A percentile compares a stretch with the other conserved stretches of the same genome.
Conservation (phyloP, 1,139 yeast genomes). For the Entelexis paramagnoliae region DNA sequence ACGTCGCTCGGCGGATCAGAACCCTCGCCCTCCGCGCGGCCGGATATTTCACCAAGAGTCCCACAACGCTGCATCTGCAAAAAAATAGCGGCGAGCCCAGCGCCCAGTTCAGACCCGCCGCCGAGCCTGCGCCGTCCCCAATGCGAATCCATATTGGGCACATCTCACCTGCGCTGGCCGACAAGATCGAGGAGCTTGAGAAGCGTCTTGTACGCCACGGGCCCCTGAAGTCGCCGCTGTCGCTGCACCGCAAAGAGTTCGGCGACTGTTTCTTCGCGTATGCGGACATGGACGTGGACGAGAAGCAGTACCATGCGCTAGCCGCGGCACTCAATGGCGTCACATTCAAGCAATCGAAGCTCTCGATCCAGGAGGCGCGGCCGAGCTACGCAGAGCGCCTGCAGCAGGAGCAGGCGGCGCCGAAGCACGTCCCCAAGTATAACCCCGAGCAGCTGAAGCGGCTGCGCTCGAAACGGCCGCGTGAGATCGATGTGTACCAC, state of each 20-base stretch:
- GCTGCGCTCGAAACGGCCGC: constrained; percentile 15
- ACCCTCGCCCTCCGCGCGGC: background rate
- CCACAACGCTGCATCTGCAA: background rate
- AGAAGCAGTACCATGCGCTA: constrained; percentile 40
- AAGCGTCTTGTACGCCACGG: constrained; percentile 46
- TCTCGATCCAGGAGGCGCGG: constrained; percentile 43
- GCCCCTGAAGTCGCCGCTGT: constrained; percentile 36
- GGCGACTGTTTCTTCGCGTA: constrained; percentile 55
- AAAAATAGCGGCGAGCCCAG: background rate
- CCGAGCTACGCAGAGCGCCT: constrained; percentile 40
- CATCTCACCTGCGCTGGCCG: constrained; percentile 46
- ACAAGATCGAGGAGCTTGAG: constrained; percentile 37
- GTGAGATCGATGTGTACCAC: constrained; percentile 36
- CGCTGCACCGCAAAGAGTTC: constrained; percentile 42
- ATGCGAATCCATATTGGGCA: constrained; percentile 59
- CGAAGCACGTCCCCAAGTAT: constrained; percentile 31
- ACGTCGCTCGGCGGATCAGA: background rate
- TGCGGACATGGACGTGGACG: constrained; percentile 46
- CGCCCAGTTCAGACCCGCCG: background rate
- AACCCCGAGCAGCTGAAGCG: constrained; percentile 39
- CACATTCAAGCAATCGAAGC: constrained; percentile 59
- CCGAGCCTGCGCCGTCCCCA: no score
- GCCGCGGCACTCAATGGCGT: constrained; percentile 55
- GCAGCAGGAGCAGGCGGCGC: constrained; percentile 35
- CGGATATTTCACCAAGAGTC: constrained; percentile 3